A percentile compares a stretch with the other conserved stretches of the same genome.
Conservation (phyloP, 1,284 basidiomycete genomes). For the Wolfiporia cocos region DNA sequence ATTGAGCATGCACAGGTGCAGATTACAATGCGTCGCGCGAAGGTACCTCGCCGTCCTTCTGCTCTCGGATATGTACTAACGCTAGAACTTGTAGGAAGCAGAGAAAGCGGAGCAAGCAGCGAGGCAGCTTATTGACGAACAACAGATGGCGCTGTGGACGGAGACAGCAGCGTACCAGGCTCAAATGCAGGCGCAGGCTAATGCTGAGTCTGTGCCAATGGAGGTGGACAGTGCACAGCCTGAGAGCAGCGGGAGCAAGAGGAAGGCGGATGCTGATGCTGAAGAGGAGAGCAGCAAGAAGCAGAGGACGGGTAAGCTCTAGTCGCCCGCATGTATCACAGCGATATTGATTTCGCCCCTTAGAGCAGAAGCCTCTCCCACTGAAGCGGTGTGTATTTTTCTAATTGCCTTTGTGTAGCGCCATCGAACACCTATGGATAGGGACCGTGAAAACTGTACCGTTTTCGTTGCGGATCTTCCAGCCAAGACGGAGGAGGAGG, state of each 20-base stretch:
- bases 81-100: conserved; percentile 63
- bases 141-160: conserved; percentile 32
- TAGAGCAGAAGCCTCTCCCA: conserved; percentile 39
- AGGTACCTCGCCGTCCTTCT: conserved; percentile 53
- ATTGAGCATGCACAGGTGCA: conserved; percentile 63
- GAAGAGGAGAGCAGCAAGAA: conserved; percentile 46
- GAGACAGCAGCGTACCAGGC: conserved; percentile 28
- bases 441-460: conserved; percentile 94
- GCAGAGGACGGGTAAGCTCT: conserved; percentile 46
- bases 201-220: conserved; percentile 32
- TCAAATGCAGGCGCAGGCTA: background rate
- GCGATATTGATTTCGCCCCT: background rate
- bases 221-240: conserved; percentile 38
- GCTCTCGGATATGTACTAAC: too few relatives aligned
- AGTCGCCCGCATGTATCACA: background rate
- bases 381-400: conserved; percentile 53
- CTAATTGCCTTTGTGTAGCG: background rate
- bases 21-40: conserved; percentile 58
- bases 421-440: conserved; percentile 23
- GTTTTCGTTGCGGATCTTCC: conserved; percentile 82
- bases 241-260: conserved; percentile 44
- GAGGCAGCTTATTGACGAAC: conserved; percentile 44
- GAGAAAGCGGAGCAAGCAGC: conserved; percentile 48
- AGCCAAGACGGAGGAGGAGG: conserved; percentile 49
- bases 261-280: conserved; percentile 53